A percentile compares a stretch with the other conserved stretches of the same genome.
Conservation (phyloP, 1,284 basidiomycete species). For the Sphaerobolus stellatus region DNA sequence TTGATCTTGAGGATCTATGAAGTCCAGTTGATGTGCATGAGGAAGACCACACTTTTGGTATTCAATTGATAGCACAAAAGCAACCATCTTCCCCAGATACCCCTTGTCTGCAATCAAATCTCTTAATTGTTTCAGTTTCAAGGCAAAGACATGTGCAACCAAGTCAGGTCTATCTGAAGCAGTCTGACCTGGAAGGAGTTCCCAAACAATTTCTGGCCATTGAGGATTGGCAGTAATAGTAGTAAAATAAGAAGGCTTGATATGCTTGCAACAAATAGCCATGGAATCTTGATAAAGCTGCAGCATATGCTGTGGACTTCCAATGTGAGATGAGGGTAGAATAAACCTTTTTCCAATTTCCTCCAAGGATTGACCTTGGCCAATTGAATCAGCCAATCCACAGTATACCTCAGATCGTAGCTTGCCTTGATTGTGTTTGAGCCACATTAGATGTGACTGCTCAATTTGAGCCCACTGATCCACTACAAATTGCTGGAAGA, state of each 20-base stretch:
- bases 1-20: no score
- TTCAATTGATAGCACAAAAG: constrained; percentile 45
- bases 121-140: constrained; percentile 40
- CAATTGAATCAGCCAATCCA: constrained; percentile 34
- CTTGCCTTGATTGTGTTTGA: constrained; percentile 35
- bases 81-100: constrained; percentile 34
- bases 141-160: constrained; percentile 43
- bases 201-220: constrained; percentile 43
- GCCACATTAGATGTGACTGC: constrained; percentile 24
- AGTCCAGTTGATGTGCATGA: no score
- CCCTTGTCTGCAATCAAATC: constrained; percentile 28
- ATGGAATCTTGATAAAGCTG: constrained; percentile 46
- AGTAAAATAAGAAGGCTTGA: constrained; percentile 42
- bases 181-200: constrained; percentile 40
- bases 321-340: constrained; percentile 41
- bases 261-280: constrained; percentile 36
- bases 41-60: constrained; percentile 52
- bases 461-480: constrained; percentile 34
- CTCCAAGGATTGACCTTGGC: constrained; percentile 27
- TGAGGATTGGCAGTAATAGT: constrained; percentile 48
- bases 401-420: constrained; percentile 40
- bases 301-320: constrained; percentile 41
- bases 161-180: constrained; percentile 46
- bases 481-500: constrained; percentile 42
- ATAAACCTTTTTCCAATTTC: constrained; percentile 36